These are phyloP conservation scores for Neurospora hispaniola DNA, from an alignment of 495 filamentous ascomycete genomes.

Conservation along the genomic window DNA sequence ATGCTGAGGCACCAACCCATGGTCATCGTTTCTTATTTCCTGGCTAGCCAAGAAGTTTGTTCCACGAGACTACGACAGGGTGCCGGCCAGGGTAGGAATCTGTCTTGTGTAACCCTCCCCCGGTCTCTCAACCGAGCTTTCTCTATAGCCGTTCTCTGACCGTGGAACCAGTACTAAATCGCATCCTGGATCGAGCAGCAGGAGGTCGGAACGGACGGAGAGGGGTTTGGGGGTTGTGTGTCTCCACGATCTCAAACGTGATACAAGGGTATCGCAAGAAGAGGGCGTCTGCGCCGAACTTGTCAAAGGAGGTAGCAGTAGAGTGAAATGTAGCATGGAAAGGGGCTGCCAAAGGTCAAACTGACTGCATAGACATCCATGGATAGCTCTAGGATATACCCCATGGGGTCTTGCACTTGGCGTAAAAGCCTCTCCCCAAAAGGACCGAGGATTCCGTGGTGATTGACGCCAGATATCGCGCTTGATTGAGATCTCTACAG, in stretches of 20 bases:
- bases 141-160: slow-evolving; percentile 3
- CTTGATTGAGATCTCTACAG: background rate
- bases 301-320: slow-evolving; percentile 18
- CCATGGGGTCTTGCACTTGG: slow-evolving; percentile 10
- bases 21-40: slow-evolving; percentile 33
- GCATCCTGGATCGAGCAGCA: slow-evolving; percentile 14
- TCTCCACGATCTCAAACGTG: slow-evolving; percentile 38
- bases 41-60: slow-evolving; percentile 25
- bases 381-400: background rate
- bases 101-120: slow-evolving; percentile 3
- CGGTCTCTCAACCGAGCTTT: slow-evolving; percentile 13
- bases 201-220: slow-evolving; percentile 18
- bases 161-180: slow-evolving; percentile 21
- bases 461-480: background rate
- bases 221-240: slow-evolving; percentile 13
- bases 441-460: background rate
- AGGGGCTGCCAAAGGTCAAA: slow-evolving; percentile 4
- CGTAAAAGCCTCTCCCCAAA: background rate
- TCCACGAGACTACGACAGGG: background rate
- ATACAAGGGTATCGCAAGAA: slow-evolving; percentile 21
- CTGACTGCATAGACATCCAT: slow-evolving; percentile 8
- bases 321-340: slow-evolving; percentile 15
- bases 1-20: slow-evolving; percentile 21
- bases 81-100: background rate
- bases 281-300: slow-evolving; percentile 15